These are phyloP conservation scores for Solanum hybrid DNA, from an alignment of 305 asterid species.

Conservation along the genomic window DNA sequence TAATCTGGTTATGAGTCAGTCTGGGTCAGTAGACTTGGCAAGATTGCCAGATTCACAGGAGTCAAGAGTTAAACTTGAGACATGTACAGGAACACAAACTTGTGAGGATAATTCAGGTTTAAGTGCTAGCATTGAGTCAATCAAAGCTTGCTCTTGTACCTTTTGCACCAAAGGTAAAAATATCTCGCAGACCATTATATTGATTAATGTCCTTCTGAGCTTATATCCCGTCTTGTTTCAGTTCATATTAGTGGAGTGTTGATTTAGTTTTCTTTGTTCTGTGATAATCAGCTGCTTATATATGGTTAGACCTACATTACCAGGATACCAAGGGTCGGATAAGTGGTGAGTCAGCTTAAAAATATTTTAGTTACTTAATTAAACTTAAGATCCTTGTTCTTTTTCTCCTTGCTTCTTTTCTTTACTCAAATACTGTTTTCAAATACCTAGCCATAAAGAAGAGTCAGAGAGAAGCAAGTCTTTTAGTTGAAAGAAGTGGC, in stretches of 20 bases:
- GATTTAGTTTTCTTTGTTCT: conserved; percentile 6
- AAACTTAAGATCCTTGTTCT: background rate
- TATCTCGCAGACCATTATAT: background rate
- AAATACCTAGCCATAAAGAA: conserved; percentile 41
- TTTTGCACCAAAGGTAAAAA: conserved; percentile 76
- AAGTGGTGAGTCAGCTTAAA: conserved; percentile 37
- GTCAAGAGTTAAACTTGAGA: conserved; percentile 43
- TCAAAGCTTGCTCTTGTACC: conserved; percentile 60
- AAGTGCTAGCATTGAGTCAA: conserved; percentile 26
- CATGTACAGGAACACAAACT: conserved; percentile 27
- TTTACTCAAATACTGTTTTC: background rate
- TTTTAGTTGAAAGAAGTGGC: conserved; percentile 52
- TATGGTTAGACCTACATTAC: conserved; percentile 80
- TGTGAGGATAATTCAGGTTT: conserved; percentile 29
- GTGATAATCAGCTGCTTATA: conserved; percentile 51
- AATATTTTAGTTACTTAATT: background rate
- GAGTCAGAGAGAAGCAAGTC: conserved; percentile 68
- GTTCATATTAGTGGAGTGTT: conserved; percentile 6
- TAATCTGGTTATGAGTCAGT: conserved; percentile 48
- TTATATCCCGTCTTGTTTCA: background rate
- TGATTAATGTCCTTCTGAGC: background rate
- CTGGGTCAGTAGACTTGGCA: conserved; percentile 52
- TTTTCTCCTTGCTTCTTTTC: background rate
- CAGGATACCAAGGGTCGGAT: conserved; percentile 71
- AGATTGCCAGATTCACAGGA: conserved; percentile 70